Evolutionary conservation across 495 filamentous ascomycete genomes (phyloP).

Genomic region (Xylaria castorea): DNA sequence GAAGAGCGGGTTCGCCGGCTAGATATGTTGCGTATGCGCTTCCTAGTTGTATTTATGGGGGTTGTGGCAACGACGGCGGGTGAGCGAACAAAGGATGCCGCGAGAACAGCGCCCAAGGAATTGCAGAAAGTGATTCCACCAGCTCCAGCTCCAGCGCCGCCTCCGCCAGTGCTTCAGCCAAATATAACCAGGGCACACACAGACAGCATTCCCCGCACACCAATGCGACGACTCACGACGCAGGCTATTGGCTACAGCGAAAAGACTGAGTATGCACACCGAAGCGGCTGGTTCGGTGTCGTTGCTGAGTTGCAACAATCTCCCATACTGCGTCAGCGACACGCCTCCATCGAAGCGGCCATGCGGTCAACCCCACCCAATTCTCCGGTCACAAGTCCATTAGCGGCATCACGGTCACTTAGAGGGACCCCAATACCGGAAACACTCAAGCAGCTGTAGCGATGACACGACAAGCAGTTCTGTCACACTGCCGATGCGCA

Average conservation of each 20-base stretch:
- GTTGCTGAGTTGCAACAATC: constrained; percentile 59
- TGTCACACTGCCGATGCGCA: neutral
- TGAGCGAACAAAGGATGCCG: constrained; percentile 36
- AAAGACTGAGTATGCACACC: constrained; percentile 43
- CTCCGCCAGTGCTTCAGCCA: constrained; percentile 42
- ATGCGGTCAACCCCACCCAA: constrained; percentile 44
- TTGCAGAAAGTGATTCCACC: constrained; percentile 38
- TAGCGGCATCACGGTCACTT: constrained; percentile 13
- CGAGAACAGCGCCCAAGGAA: constrained; percentile 42
- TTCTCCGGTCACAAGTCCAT: constrained; percentile 36
- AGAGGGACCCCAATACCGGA: constrained; percentile 7
- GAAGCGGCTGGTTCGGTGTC: constrained; percentile 59
- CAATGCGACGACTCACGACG: constrained; percentile 52
- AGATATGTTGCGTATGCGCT: constrained; percentile 66
- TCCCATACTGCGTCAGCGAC: constrained; percentile 57
- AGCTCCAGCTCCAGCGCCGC: constrained; percentile 26
- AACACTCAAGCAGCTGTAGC: constrained; percentile 7
- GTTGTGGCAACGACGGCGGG: constrained; percentile 53
- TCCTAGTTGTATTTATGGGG: constrained; percentile 61
- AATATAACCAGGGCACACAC: constrained; percentile 43
- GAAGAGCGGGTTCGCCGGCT: constrained; percentile 62
- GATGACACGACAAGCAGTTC: neutral
- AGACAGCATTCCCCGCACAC: constrained; percentile 46
- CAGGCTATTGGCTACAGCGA: constrained; percentile 52
- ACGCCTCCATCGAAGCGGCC: constrained; percentile 58